Evolutionary conservation across 1,284 basidiomycete species (phyloP).

Genomic region (Leucoagaricus sp.): DNA sequence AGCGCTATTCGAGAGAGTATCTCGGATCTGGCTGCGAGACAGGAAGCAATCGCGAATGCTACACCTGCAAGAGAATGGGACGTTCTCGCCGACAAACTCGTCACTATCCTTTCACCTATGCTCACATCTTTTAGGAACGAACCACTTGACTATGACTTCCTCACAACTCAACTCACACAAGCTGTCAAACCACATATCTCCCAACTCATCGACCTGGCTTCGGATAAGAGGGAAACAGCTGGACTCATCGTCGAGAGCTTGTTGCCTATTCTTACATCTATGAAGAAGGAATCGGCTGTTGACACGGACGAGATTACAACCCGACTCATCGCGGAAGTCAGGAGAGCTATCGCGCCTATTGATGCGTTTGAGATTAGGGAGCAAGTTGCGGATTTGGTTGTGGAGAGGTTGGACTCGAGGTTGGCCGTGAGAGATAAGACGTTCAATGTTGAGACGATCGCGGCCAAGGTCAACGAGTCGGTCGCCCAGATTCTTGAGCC

Average conservation of each 20-base stretch:
- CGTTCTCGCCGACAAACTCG: constrained; percentile 57
- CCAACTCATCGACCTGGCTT: constrained; percentile 82
- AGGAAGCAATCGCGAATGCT: constrained; percentile 52
- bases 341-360: constrained; percentile 67
- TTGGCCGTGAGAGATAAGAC: constrained; percentile 73
- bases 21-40: constrained; percentile 57
- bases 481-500: constrained; percentile 52
- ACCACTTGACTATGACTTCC: constrained; percentile 71
- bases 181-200: constrained; percentile 86
- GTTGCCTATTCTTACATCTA: constrained; percentile 59
- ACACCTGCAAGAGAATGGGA: constrained; percentile 52
- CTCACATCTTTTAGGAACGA: constrained; percentile 60
- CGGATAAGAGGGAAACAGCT: constrained; percentile 84
- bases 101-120: constrained; percentile 60
- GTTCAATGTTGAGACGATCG: constrained; percentile 62
- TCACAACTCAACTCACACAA: constrained; percentile 73
- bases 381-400: constrained; percentile 81
- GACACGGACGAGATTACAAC: constrained; percentile 59
- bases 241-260: constrained; percentile 76
- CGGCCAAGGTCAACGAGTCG: constrained; percentile 54
- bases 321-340: constrained; percentile 66
- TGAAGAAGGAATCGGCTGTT: constrained; percentile 39
- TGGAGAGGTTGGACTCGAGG: constrained; percentile 78
- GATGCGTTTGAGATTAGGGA: constrained; percentile 84
- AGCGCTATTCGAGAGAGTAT: constrained; percentile 60